These are phyloP conservation scores for Metroxylon sagu DNA, from an alignment of 176 grass and related monocot genomes.

Conservation along the genomic window DNA sequence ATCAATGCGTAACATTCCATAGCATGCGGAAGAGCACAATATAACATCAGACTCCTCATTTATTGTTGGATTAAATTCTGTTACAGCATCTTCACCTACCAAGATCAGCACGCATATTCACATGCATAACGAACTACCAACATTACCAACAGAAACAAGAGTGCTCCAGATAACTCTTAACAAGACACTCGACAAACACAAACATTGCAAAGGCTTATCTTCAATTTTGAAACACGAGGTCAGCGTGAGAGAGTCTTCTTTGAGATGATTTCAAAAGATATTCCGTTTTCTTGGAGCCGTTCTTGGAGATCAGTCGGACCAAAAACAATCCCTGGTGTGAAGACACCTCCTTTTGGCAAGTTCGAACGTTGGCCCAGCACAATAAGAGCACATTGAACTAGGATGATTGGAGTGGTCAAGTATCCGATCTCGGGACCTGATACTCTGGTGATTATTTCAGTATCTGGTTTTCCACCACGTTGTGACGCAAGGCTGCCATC, in stretches of 20 bases:
- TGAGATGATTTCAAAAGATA: constrained; percentile 53
- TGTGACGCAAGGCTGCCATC: constrained; percentile 15
- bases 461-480: constrained; percentile 44
- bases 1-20: no score
- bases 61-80: no score
- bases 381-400: constrained; percentile 68
- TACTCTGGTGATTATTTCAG: constrained; percentile 64
- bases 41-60: no score
- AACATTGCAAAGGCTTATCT: no score
- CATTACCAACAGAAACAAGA: no score
- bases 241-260: constrained; percentile 11
- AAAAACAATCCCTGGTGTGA: constrained; percentile 47
- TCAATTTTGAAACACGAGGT: no score
- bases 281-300: constrained; percentile 61
- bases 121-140: no score
- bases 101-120: no score
- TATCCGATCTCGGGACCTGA: constrained; percentile 75
- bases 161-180: no score
- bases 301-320: constrained; percentile 69
- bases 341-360: constrained; percentile 70
- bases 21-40: no score
- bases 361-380: constrained; percentile 48
- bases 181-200: no score
- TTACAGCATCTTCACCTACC: no score
- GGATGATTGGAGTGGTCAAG: constrained; percentile 61